Evolutionary conservation across 2,329 filamentous ascomycete genomes (phyloP), one percentile per base, ranked within the genome.

Genomic region (Fusarium torreyae): DNA sequence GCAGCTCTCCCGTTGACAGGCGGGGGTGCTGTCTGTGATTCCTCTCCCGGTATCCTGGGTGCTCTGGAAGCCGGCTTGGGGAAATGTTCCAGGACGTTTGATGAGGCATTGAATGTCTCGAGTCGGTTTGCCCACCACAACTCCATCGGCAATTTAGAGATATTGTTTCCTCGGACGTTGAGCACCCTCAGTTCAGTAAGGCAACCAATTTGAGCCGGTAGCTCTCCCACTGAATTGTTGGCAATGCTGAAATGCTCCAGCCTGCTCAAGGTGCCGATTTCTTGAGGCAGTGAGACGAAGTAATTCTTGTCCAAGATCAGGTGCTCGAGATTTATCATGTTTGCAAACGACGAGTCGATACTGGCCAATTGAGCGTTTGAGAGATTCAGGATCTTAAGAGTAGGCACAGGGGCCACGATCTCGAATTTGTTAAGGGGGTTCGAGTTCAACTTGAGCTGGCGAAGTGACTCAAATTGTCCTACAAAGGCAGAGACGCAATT

Each of bases 341-440:
- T 94, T 70, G 92, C 90, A 77, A 97, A 98, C 15, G 95, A 88
- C 45, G 92, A 91, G 76, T 98, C 96, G 53, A 99, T 90, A 75
- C 94, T 93, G 4, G 94, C 92, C 43, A 99, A 84, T 79, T 98
- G 97, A 7, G 92, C 94, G 55, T 94, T 95, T 8, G 94, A 96
- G 57, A 99, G 85, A 74, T 97, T 98, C 52, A 99, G 85, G 18
- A 91, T 89, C 68, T 94, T 95, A 33, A 99, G 82, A 1, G 93
- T 95, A 17, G 93, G 92, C 17, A 97, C 89, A 4, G 92, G 87
- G 34, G 88, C 85, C 48, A 87, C 88, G 42, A 99, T 88, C 72
- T 97, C 93, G 70, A 99, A 99, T 66, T 94, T 93, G 17, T 96
- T 98, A 66, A 99, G 89, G 1, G 96, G 96, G 76, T 97, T 98